These are phyloP conservation scores for Cercospora canescens DNA, from an alignment of 2,329 filamentous ascomycete genomes.

Conservation along the genomic window DNA sequence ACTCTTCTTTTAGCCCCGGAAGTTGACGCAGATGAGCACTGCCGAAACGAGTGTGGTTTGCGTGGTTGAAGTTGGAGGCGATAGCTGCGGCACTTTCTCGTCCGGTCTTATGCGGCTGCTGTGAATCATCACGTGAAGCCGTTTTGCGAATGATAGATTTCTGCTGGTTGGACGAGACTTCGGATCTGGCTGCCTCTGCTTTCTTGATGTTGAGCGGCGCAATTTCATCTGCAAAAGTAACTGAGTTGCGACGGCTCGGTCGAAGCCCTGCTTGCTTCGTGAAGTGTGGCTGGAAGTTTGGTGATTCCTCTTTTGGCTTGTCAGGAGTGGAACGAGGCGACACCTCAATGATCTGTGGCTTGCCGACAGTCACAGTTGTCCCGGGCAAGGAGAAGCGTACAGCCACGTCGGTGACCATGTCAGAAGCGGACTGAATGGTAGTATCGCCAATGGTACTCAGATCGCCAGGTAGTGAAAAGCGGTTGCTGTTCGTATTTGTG, in stretches of 20 bases:
- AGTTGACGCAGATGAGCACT: conserved; percentile 35
- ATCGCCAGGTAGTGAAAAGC: conserved; percentile 35
- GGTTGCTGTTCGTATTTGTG: conserved; percentile 28
- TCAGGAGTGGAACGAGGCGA: conserved; percentile 33
- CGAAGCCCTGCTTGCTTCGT: conserved; percentile 19
- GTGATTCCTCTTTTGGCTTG: conserved; percentile 21
- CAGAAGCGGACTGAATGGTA: conserved; percentile 33
- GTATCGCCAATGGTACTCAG: conserved; percentile 35
- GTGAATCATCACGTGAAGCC: conserved; percentile 28
- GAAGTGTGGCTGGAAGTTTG: conserved; percentile 22
- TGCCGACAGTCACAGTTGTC: conserved; percentile 38
- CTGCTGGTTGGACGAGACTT: conserved; percentile 23
- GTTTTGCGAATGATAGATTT: conserved; percentile 31
- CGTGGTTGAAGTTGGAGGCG: conserved; percentile 22
- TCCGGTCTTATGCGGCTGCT: conserved; percentile 20
- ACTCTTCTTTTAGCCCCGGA: conserved; percentile 51
- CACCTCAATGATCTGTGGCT: conserved; percentile 37
- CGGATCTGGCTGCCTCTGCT: conserved; percentile 22
- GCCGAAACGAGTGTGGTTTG: conserved; percentile 30
- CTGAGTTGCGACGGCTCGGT: conserved; percentile 26
- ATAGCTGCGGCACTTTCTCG: conserved; percentile 31
- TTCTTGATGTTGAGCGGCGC: conserved; percentile 38
- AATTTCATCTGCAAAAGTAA: conserved; percentile 38
- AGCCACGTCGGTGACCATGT: conserved; percentile 39
- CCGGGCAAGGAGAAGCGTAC: conserved; percentile 40